phyloP scores from a whole-genome alignment of 495 filamentous ascomycete species.

The Penicillium salamii region DNA sequence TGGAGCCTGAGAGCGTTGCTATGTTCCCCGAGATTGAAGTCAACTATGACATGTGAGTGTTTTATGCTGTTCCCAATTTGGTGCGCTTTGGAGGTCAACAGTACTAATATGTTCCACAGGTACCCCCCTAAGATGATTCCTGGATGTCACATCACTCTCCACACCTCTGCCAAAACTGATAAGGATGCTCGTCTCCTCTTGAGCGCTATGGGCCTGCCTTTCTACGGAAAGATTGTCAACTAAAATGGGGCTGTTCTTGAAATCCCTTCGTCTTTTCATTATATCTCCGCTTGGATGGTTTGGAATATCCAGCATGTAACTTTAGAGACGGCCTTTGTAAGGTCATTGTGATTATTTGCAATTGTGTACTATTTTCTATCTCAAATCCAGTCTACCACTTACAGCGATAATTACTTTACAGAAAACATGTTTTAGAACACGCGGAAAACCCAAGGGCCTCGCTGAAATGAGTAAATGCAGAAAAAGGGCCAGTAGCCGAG shows the following conservation, averaged over 20 bases:
- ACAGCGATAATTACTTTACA: constrained; percentile 12
- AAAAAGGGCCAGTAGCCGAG: neutral
- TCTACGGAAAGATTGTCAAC: constrained; percentile 68
- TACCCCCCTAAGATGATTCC: constrained; percentile 94
- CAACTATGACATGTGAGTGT: constrained; percentile 82
- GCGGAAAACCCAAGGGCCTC: neutral
- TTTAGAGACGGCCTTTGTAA: constrained; percentile 30
- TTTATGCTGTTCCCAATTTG: neutral
- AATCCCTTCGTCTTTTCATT: constrained; percentile 5
- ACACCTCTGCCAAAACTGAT: constrained; percentile 86
- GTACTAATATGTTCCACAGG: constrained; percentile 30
- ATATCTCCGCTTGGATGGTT: constrained; percentile 13
- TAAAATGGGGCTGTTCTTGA: constrained; percentile 18
- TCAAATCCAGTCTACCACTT: constrained; percentile 10
- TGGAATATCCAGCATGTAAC: constrained; percentile 29
- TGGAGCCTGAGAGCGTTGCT: constrained; percentile 66
- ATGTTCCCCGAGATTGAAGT: constrained; percentile 90
- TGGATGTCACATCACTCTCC: constrained; percentile 79
- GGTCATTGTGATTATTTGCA: constrained; percentile 26
- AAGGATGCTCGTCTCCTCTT: constrained; percentile 86
- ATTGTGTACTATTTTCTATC: constrained; percentile 28
- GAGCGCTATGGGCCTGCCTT: constrained; percentile 74
- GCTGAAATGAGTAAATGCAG: neutral
- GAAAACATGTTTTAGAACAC: too few relatives aligned
- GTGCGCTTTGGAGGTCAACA: neutral